phyloP scores from a whole-genome alignment of 441 rosid genomes.

The Mallotus japonicus region DNA sequence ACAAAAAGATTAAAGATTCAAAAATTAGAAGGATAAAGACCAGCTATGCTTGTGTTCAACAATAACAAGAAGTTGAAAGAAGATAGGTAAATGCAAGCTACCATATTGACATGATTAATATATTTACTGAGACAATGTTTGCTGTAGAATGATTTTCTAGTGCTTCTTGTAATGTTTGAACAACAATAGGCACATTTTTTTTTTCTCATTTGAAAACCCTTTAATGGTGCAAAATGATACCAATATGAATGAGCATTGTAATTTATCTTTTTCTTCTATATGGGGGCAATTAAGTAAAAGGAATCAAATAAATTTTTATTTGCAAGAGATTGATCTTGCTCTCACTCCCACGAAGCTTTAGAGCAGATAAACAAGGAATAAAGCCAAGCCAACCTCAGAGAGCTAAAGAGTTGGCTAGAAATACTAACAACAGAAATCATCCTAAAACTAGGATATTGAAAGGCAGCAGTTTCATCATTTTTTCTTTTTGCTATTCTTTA shows the following conservation, averaged over 20 bases:
- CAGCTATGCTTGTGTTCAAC: no score
- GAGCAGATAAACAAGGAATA: not conserved
- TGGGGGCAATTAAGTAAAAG: not conserved
- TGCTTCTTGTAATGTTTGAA: not conserved
- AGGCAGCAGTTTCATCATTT: no score
- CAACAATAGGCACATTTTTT: not conserved
- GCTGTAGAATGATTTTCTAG: not conserved
- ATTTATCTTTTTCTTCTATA: not conserved
- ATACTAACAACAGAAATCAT: no score
- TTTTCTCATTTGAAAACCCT: no score
- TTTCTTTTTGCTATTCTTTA: no score
- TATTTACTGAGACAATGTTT: not conserved
- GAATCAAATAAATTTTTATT: not conserved
- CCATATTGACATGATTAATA: not conserved
- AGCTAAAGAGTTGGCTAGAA: not conserved
- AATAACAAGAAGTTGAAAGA: not conserved
- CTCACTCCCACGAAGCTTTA: not conserved
- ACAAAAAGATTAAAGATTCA: no score
- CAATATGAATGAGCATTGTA: not conserved
- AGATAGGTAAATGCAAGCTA: not conserved
- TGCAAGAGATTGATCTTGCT: not conserved
- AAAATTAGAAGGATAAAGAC: no score
- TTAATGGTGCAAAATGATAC: not conserved
- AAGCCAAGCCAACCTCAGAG: not conserved
- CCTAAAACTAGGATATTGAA: no score